These are phyloP conservation scores for Starmerella gropengiesseri DNA, from an alignment of 805 yeast genomes.

Conservation along the genomic window DNA sequence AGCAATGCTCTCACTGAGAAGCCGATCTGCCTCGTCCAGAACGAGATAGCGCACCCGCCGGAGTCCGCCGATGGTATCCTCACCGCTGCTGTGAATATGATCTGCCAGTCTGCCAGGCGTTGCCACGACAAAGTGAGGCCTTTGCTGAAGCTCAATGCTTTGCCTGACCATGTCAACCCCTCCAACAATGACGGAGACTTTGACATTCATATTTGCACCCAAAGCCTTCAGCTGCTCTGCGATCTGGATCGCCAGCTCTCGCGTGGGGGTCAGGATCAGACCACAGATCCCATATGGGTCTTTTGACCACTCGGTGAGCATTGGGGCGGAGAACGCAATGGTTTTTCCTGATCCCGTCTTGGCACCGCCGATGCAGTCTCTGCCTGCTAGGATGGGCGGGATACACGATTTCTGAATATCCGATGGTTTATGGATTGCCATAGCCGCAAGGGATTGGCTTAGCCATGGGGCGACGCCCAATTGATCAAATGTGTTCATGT, in stretches of 20 bases:
- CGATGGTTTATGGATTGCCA: constrained; percentile 78
- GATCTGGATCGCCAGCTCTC: constrained; percentile 92
- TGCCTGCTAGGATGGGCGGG: constrained; percentile 70
- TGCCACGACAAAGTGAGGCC: constrained; percentile 91
- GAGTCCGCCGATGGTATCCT: constrained; percentile 71
- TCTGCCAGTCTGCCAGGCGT: constrained; percentile 96
- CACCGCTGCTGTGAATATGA: constrained; percentile 78
- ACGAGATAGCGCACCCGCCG: constrained; percentile 72
- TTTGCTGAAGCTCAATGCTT: constrained; percentile 63
- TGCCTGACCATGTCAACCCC: constrained; percentile 92
- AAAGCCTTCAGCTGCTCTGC: constrained; percentile 93
- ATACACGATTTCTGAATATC: constrained; percentile 80
- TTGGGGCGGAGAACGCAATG: constrained; percentile 95
- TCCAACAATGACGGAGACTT: constrained; percentile 79
- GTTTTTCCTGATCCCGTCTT: constrained; percentile 98
- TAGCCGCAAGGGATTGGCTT: constrained; percentile 61
- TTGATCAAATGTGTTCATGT: constrained; percentile 37
- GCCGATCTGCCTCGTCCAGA: constrained; percentile 90
- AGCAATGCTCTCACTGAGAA: constrained; percentile 74
- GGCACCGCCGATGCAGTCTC: constrained; percentile 96
- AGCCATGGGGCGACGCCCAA: constrained; percentile 84
- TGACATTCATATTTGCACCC: constrained; percentile 79
- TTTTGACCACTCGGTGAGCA: constrained; percentile 85
- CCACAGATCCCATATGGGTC: constrained; percentile 94
- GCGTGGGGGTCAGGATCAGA: constrained; percentile 68